phyloP scores from a whole-genome alignment of 768 basidiomycete genomes.

The Xanthoconium stramineum region DNA sequence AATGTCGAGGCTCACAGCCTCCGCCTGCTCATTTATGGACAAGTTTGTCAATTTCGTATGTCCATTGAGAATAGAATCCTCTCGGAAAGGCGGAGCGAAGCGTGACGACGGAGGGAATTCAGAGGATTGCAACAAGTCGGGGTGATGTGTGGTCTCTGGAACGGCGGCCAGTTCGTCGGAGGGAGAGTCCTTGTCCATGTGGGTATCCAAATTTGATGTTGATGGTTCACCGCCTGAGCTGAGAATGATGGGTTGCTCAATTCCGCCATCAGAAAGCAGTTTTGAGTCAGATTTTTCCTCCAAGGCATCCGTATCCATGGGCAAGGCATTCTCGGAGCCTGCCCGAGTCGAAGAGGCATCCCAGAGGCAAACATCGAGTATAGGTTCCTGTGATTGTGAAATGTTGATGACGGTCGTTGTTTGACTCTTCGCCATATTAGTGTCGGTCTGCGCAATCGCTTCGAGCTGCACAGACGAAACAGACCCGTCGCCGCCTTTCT shows the following conservation, averaged over 20 bases:
- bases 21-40: not conserved
- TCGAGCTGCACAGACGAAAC: not conserved
- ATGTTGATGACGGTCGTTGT: not conserved
- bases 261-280: not conserved
- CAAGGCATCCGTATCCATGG: not conserved
- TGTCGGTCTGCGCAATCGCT: not conserved
- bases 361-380: not conserved
- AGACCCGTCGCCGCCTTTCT: not conserved
- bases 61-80: not conserved
- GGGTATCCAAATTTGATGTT: not conserved
- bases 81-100: not conserved
- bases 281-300: not conserved
- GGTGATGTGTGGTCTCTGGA: not conserved
- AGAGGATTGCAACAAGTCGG: not conserved
- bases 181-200: not conserved
- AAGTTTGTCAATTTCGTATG: not conserved
- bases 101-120: not conserved
- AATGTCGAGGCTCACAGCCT: not conserved
- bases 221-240: not conserved
- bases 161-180: not conserved
- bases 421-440: not conserved
- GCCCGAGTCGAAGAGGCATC: not conserved
- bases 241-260: not conserved
- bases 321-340: not conserved
- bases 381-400: conserved; percentile 4